Percentiles rank a stretch among this genome's conserved stretches.
Evolutionary conservation across 345 rosid genomes (phyloP).

Genomic region (Citropsis articulata): DNA sequence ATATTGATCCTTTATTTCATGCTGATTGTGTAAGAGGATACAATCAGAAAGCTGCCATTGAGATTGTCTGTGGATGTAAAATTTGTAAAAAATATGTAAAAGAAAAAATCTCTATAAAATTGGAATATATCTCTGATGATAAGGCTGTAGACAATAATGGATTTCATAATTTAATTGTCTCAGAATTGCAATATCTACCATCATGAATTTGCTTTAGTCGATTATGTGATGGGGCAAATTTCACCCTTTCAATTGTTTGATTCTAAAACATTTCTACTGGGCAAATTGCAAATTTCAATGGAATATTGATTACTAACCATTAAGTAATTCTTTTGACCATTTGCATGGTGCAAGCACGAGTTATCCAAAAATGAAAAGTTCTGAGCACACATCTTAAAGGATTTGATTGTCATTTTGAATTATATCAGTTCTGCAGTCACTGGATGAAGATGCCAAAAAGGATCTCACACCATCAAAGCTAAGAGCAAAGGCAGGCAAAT

Average conservation of each 20-base stretch:
- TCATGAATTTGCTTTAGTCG: not conserved
- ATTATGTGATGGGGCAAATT: not conserved
- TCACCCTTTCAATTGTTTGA: not conserved
- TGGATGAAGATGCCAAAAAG: slow-evolving; percentile 79
- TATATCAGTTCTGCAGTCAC: slow-evolving; percentile 86
- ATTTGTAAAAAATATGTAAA: not conserved
- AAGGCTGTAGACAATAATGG: not conserved
- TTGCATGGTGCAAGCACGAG: not conserved
- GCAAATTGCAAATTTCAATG: not conserved
- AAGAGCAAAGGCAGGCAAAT: slow-evolving; percentile 92
- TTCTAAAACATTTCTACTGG: not conserved
- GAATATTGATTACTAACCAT: not conserved
- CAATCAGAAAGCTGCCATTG: not conserved
- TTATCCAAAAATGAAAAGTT: slow-evolving; percentile 2
- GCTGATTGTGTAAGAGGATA: not conserved
- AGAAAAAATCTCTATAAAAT: not conserved
- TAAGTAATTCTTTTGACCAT: not conserved
- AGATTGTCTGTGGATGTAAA: not conserved
- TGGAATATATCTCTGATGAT: not conserved
- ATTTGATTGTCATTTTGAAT: slow-evolving; percentile 35
- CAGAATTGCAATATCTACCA: not conserved
- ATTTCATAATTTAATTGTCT: not conserved
- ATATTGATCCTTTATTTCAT: not conserved
- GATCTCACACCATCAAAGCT: slow-evolving; percentile 81
- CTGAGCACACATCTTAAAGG: slow-evolving; percentile 13